Percentiles rank a stretch among this genome's conserved stretches.
Evolutionary conservation across 1,139 yeast species (phyloP).

Genomic region (Candida labiduridarum): DNA sequence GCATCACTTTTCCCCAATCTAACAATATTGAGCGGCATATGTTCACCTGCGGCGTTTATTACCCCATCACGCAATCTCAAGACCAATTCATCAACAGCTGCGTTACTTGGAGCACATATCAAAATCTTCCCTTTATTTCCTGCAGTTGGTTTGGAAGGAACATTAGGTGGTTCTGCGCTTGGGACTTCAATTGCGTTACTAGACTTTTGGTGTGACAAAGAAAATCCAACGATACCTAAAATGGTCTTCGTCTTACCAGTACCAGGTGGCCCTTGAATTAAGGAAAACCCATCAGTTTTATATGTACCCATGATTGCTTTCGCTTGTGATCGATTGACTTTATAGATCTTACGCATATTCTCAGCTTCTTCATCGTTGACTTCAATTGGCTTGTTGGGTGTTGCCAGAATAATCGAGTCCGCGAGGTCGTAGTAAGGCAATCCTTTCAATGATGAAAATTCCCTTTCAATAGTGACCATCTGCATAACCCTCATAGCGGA

Average conservation of each 20-base stretch:
- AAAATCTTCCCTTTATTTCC: conserved; percentile 46
- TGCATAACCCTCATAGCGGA: conserved; percentile 76
- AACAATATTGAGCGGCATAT: conserved; percentile 70
- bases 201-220: conserved; percentile 40
- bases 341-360: conserved; percentile 47
- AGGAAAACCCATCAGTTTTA: conserved; percentile 71
- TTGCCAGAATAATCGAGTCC: conserved; percentile 64
- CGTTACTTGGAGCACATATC: conserved; percentile 98
- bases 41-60: conserved; percentile 55
- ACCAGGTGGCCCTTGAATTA: conserved; percentile 98
- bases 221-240: conserved; percentile 84
- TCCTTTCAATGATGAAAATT: conserved; percentile 80
- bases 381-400: conserved; percentile 49
- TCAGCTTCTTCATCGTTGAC: conserved; percentile 39
- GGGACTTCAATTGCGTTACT: conserved; percentile 34
- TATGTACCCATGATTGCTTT: conserved; percentile 79
- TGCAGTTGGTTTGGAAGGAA: conserved; percentile 12
- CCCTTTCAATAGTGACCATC: conserved; percentile 92
- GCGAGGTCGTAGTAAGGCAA: conserved; percentile 77
- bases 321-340: conserved; percentile 88
- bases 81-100: conserved; percentile 98
- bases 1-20: conserved; percentile 91
- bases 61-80: conserved; percentile 80
- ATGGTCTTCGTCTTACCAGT: conserved; percentile 98
- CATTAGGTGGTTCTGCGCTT: conserved; percentile 11